These are phyloP conservation scores for Nakazawaea populi DNA, from an alignment of 805 yeast genomes.

Conservation along the genomic window DNA sequence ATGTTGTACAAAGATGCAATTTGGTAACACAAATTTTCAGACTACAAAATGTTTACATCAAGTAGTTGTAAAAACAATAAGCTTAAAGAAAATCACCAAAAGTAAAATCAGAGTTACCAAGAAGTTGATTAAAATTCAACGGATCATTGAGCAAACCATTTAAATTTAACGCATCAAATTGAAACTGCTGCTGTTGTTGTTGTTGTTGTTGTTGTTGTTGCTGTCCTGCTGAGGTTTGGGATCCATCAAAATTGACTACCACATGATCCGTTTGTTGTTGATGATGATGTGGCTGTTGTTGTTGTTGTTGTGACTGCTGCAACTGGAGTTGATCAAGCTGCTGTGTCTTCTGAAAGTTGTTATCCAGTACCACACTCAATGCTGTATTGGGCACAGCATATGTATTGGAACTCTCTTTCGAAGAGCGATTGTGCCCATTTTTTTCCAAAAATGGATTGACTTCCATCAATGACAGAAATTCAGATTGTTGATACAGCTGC, in stretches of 20 bases:
- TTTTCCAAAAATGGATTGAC: too few species aligned
- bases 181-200: not conserved
- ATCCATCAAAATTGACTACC: not conserved
- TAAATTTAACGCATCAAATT: conserved; percentile 1
- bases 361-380: not conserved
- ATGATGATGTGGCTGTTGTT: not conserved
- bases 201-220: not conserved
- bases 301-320: not conserved
- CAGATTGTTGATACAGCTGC: not conserved
- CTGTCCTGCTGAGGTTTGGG: not conserved
- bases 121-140: conserved; percentile 4
- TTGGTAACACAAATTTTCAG: too few species aligned
- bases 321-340: too few species aligned
- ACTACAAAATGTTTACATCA: too few species aligned
- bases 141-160: conserved; percentile 7
- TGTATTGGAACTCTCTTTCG: not conserved
- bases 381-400: not conserved
- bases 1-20: too few species aligned
- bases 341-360: not conserved
- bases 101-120: conserved; percentile 1
- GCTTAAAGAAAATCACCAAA: not conserved
- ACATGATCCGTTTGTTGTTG: not conserved
- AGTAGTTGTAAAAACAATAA: too few species aligned
- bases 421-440: not conserved
- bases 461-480: not conserved